Evolutionary conservation across 1,139 yeast genomes (phyloP).

Genomic region (Zygoascus meyerae): DNA sequence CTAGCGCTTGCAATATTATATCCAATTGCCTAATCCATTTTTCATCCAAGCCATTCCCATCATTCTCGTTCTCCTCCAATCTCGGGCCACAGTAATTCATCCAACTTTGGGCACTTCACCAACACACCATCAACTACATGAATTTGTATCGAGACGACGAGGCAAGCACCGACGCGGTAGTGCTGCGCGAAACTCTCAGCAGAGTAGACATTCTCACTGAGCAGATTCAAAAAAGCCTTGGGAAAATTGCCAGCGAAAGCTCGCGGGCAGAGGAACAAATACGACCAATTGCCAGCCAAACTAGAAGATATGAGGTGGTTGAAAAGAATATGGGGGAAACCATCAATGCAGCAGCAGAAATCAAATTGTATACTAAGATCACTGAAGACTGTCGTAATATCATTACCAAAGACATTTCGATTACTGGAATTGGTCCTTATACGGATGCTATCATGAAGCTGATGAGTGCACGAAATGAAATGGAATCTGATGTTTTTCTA

Average conservation of each 20-base stretch:
- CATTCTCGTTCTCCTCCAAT: neutral
- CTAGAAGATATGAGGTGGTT: conserved; percentile 50
- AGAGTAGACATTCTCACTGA: conserved; percentile 54
- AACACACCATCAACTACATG: neutral
- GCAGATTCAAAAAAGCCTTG: conserved; percentile 52
- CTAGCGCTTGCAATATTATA: too few species aligned
- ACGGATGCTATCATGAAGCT: conserved; percentile 23
- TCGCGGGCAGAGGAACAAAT: conserved; percentile 58
- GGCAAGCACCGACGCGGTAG: conserved; percentile 82
- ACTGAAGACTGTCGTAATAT: conserved; percentile 24
- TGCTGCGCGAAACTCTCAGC: conserved; percentile 65
- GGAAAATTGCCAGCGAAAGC: conserved; percentile 52
- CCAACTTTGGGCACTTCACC: too few species aligned
- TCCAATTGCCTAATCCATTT: too few species aligned
- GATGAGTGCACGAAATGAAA: conserved; percentile 23
- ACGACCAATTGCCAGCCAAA: conserved; percentile 64
- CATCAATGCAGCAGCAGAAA: conserved; percentile 53
- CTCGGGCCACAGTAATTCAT: too few species aligned
- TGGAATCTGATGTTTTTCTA: conserved; percentile 23
- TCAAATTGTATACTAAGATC: conserved; percentile 58
- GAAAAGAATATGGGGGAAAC: conserved; percentile 55
- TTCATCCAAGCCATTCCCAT: neutral
- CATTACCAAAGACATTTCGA: conserved; percentile 24
- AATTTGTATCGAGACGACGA: conserved; percentile 6
- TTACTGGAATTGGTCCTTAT: conserved; percentile 18